phyloP scores from a whole-genome alignment of 2,329 filamentous ascomycete species.

The Pseudogymnoascus sp. region DNA sequence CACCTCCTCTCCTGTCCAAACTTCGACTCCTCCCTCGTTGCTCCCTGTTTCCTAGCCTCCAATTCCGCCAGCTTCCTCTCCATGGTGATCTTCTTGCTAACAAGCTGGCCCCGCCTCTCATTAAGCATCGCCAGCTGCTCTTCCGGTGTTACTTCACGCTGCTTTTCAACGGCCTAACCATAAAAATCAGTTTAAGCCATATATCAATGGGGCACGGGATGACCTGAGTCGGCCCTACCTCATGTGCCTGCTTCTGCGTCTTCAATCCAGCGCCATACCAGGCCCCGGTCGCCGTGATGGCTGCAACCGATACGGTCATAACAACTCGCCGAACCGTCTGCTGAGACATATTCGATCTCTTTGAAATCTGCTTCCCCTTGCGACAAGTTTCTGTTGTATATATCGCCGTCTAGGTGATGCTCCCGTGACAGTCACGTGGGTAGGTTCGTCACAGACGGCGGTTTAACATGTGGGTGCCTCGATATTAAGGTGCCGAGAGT shows the following conservation, averaged over 20 bases:
- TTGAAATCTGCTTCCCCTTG: neutral
- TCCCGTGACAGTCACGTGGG: neutral
- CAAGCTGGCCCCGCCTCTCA: slow-evolving; percentile 40
- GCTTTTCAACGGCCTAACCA: slow-evolving; percentile 36
- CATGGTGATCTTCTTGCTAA: slow-evolving; percentile 44
- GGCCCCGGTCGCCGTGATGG: slow-evolving; percentile 49
- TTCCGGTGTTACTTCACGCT: slow-evolving; percentile 42
- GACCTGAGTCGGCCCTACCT: slow-evolving; percentile 34
- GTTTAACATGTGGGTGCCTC: neutral
- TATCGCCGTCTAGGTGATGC: neutral
- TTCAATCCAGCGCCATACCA: slow-evolving; percentile 55
- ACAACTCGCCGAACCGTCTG: slow-evolving; percentile 41
- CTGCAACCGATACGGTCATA: slow-evolving; percentile 46
- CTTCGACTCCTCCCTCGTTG: slow-evolving; percentile 32
- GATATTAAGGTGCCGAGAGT: neutral
- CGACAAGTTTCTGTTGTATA: neutral
- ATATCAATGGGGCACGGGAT: neutral
- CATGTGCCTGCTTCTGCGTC: slow-evolving; percentile 40
- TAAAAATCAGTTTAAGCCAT: slow-evolving; percentile 8
- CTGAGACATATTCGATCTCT: neutral
- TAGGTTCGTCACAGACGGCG: neutral
- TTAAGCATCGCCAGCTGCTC: slow-evolving; percentile 51
- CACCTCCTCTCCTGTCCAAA: slow-evolving; percentile 27
- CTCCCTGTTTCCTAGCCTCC: slow-evolving; percentile 34
- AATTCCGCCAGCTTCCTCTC: slow-evolving; percentile 50